phyloP scores from a whole-genome alignment of 345 rosid genomes.

The Acer saccharum region DNA sequence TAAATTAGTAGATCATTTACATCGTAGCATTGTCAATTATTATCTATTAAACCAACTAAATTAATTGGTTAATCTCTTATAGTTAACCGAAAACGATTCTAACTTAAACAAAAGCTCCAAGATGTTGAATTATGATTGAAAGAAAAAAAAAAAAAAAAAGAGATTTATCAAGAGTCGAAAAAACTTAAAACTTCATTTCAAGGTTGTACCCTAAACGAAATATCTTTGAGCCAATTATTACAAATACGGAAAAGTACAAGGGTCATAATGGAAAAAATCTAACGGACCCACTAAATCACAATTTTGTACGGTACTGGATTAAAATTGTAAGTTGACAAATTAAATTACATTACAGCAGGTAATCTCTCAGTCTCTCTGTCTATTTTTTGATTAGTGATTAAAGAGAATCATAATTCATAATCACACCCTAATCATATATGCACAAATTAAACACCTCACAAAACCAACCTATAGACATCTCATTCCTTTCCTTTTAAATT shows the following conservation, averaged over 20 bases:
- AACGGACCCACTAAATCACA: constrained; percentile 15
- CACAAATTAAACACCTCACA: neutral
- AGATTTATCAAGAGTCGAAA: neutral
- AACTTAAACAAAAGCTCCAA: neutral
- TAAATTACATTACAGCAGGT: neutral
- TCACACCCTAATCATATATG: constrained; percentile 16
- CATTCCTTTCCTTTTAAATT: neutral
- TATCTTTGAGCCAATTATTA: neutral
- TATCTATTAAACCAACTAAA: no score
- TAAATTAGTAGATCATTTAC: neutral
- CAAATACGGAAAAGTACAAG: neutral
- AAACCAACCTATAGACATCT: neutral
- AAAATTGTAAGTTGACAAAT: neutral
- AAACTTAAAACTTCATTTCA: neutral
- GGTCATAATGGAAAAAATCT: constrained; percentile 3
- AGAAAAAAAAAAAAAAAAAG: neutral
- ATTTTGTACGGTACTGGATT: neutral
- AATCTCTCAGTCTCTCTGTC: neutral
- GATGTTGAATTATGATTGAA: neutral
- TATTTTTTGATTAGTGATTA: neutral
- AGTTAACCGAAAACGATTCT: neutral
- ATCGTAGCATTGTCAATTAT: neutral
- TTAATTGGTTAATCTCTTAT: no score
- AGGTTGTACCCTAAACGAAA: neutral
- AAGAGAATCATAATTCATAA: neutral